Conservation (phyloP, 371 early-diverging fungal species). For the Syncephalastrum sp. region DNA sequence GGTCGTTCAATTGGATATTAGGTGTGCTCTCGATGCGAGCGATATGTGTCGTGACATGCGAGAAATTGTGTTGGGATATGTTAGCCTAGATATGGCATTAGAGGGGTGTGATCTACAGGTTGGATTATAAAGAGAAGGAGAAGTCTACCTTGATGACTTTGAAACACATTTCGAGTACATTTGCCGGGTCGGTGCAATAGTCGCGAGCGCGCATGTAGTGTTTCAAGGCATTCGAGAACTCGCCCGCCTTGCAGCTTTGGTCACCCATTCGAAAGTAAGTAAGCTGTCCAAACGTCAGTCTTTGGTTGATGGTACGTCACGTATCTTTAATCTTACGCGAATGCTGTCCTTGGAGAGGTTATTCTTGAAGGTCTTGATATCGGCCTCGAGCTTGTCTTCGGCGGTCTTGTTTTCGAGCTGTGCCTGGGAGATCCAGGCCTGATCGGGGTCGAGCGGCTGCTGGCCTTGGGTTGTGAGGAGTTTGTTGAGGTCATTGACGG, state of each 20-base stretch:
- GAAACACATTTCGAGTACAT: constrained; percentile 78
- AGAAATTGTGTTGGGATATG: constrained; percentile 64
- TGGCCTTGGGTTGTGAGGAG: constrained; percentile 35
- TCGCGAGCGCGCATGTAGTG: constrained; percentile 74
- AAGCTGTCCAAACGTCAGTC: constrained; percentile 2
- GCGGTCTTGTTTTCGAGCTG: constrained; percentile 38
- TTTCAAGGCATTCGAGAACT: constrained; percentile 64
- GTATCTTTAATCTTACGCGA: constrained; percentile 51
- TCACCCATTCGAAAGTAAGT: constrained; percentile 55
- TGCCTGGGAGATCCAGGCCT: constrained; percentile 66
- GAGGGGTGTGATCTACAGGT: no score
- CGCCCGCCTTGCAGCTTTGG: constrained; percentile 71
- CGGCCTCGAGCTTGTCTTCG: constrained; percentile 66
- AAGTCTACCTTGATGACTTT: constrained; percentile 70
- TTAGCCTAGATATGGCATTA: constrained; percentile 15
- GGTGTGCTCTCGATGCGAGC: constrained; percentile 72
- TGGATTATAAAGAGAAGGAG: no score
- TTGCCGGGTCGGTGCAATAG: constrained; percentile 71
- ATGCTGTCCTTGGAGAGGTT: constrained; percentile 81
- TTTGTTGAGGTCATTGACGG: constrained; percentile 54
- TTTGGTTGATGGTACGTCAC: neutral
- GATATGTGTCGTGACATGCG: constrained; percentile 73
- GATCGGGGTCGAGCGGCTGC: constrained; percentile 33
- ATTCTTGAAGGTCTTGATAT: constrained; percentile 70
- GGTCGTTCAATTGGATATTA: constrained; percentile 59